phyloP scores from a whole-genome alignment of 257 asterid species.

The Hygrophila difformis region DNA sequence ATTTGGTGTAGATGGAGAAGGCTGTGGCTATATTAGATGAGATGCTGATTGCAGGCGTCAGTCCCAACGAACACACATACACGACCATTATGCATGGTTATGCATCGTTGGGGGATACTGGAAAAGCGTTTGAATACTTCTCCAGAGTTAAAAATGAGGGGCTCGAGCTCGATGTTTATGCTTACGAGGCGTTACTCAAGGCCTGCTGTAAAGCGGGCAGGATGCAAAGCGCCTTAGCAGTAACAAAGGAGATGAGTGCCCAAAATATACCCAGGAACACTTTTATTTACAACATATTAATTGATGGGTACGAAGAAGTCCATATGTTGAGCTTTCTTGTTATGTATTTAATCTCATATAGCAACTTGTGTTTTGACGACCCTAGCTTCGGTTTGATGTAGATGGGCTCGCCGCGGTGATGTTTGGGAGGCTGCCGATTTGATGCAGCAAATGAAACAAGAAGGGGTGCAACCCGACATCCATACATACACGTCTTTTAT shows the following conservation, averaged over 20 bases:
- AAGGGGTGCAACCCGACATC: constrained; percentile 87
- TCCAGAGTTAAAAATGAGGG: constrained; percentile 74
- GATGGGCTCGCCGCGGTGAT: constrained; percentile 99
- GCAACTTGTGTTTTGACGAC: background rate
- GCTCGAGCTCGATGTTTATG: constrained; percentile 75
- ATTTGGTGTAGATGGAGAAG: constrained; percentile 67
- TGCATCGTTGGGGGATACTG: constrained; percentile 94
- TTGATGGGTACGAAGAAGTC: constrained; percentile 65
- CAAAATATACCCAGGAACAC: constrained; percentile 77
- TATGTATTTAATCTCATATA: no score
- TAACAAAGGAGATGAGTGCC: constrained; percentile 82
- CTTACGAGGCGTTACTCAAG: constrained; percentile 93
- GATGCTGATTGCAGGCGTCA: constrained; percentile 78
- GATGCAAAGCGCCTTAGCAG: constrained; percentile 99
- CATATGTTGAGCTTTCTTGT: background rate
- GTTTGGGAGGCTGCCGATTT: constrained; percentile 99
- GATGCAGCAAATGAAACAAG: constrained; percentile 98
- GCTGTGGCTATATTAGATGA: constrained; percentile 71
- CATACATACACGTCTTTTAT: constrained; percentile 90
- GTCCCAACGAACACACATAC: constrained; percentile 85
- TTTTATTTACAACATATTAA: constrained; percentile 82
- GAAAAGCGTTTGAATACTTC: constrained; percentile 90
- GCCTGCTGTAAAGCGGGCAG: constrained; percentile 98
- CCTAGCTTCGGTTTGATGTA: constrained; percentile 18
- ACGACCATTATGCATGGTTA: constrained; percentile 93